A percentile compares a stretch with the other conserved stretches of the same genome.
Evolutionary conservation across 1,284 basidiomycete species (phyloP).

Genomic region (Cutaneotrichosporon cyanovorans): DNA sequence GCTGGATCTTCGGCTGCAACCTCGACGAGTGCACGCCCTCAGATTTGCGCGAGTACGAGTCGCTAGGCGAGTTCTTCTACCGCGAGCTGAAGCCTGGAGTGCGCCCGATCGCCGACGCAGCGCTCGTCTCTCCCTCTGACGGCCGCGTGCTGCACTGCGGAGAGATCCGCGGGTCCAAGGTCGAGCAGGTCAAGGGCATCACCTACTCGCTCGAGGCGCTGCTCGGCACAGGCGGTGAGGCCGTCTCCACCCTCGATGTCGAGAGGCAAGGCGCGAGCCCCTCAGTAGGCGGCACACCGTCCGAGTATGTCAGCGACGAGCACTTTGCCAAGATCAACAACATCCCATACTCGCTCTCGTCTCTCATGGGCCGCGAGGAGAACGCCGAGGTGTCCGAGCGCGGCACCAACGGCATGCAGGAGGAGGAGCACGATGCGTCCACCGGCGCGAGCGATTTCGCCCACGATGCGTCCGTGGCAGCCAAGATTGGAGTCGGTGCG

Average conservation of each 20-base stretch:
- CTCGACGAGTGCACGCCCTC: constrained; percentile 77
- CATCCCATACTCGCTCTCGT: constrained; percentile 85
- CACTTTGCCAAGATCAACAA: constrained; percentile 96
- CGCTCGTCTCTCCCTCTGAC: constrained; percentile 87
- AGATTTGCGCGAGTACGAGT: constrained; percentile 71
- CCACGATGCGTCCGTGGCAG: constrained; percentile 55
- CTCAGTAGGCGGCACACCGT: constrained; percentile 43
- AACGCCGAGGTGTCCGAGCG: constrained; percentile 21
- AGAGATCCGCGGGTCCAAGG: constrained; percentile 66
- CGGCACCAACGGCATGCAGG: background rate
- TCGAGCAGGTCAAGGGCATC: constrained; percentile 96
- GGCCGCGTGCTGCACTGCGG: constrained; percentile 90
- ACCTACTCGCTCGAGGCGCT: constrained; percentile 93
- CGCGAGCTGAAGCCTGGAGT: constrained; percentile 73
- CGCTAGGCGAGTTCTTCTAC: constrained; percentile 91
- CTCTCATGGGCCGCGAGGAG: constrained; percentile 57
- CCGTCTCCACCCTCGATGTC: constrained; percentile 12
- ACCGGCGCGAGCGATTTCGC: constrained; percentile 48
- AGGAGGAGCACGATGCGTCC: constrained; percentile 34
- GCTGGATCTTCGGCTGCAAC: constrained; percentile 84
- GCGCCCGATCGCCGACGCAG: constrained; percentile 68
- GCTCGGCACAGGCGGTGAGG: constrained; percentile 55
- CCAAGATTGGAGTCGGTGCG: constrained; percentile 41
- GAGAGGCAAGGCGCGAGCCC: constrained; percentile 19
- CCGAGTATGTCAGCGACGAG: constrained; percentile 51